Evolutionary conservation across 2,329 filamentous ascomycete species (phyloP).

Genomic region (Geosmithia flava): DNA sequence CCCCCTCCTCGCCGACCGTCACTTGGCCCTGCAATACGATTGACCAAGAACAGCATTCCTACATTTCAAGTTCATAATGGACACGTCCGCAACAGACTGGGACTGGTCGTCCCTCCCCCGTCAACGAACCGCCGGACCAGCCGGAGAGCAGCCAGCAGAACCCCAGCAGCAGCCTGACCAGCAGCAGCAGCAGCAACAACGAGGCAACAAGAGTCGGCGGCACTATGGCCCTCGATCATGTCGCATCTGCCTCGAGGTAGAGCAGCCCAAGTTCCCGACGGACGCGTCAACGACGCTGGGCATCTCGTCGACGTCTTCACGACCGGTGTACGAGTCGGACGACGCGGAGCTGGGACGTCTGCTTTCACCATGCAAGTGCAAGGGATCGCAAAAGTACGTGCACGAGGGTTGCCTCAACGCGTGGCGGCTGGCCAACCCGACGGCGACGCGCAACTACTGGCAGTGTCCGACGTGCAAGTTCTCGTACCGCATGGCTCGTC

Average conservation of each 20-base stretch:
- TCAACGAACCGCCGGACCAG: neutral
- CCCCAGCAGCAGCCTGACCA: neutral
- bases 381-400: slow-evolving; percentile 84
- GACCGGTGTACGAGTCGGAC: slow-evolving; percentile 54
- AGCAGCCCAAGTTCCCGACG: slow-evolving; percentile 33
- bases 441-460: slow-evolving; percentile 60
- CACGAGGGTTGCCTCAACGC: slow-evolving; percentile 80
- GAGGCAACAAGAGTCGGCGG: slow-evolving; percentile 1
- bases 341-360: slow-evolving; percentile 64
- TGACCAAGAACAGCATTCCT: no score
- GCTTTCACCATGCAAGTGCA: slow-evolving; percentile 85
- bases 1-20: no score
- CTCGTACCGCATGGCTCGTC: slow-evolving; percentile 63
- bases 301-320: slow-evolving; percentile 17
- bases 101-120: slow-evolving; percentile 3
- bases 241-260: slow-evolving; percentile 75
- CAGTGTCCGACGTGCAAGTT: slow-evolving; percentile 83
- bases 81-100: slow-evolving; percentile 1
- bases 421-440: slow-evolving; percentile 67
- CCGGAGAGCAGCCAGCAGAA: neutral
- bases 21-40: no score
- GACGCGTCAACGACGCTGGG: slow-evolving; percentile 17
- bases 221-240: slow-evolving; percentile 66
- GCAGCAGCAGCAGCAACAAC: slow-evolving; percentile 1
- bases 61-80: neutral